These are phyloP conservation scores for Ensete glaucum DNA, from an alignment of 176 grass and related monocot genomes.

Conservation along the genomic window DNA sequence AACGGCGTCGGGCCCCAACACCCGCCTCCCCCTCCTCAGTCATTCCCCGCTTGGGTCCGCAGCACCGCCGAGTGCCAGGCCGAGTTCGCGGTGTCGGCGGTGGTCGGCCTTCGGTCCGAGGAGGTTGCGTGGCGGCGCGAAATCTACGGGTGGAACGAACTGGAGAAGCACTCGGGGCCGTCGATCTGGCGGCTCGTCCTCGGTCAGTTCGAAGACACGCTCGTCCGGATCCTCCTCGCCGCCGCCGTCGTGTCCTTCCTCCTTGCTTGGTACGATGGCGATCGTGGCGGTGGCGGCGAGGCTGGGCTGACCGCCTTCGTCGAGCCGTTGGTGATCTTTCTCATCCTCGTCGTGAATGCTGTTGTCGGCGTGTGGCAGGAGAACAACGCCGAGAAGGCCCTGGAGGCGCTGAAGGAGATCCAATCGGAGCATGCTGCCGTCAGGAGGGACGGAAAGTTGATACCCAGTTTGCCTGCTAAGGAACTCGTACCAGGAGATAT, in stretches of 20 bases:
- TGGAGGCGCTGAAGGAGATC: constrained; percentile 31
- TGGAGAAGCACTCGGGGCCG: constrained; percentile 19
- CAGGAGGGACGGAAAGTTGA: constrained; percentile 10
- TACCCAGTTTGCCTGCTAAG: constrained; percentile 15
- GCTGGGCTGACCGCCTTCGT: constrained; percentile 11
- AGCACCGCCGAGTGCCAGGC: constrained; percentile 17
- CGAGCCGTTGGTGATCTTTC: constrained; percentile 32
- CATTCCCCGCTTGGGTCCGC: constrained; percentile 22
- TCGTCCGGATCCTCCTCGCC: constrained; percentile 32
- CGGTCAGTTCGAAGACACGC: constrained; percentile 23
- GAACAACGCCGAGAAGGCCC: constrained; percentile 34
- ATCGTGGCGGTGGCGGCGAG: neutral
- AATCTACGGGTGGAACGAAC: constrained; percentile 21
- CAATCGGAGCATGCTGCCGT: constrained; percentile 27
- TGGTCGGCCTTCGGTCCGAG: constrained; percentile 5
- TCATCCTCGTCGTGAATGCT: constrained; percentile 28
- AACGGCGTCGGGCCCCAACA: neutral
- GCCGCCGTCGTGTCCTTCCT: constrained; percentile 28
- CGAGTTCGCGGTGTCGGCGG: constrained; percentile 13
- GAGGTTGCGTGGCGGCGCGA: neutral
- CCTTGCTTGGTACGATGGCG: constrained; percentile 17
- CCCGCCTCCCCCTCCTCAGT: neutral
- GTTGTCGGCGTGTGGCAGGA: constrained; percentile 34
- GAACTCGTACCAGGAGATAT: constrained; percentile 32
- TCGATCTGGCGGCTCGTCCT: constrained; percentile 19